Evolutionary conservation across 1,284 basidiomycete genomes (phyloP).

Genomic region (Meira nashicola): DNA sequence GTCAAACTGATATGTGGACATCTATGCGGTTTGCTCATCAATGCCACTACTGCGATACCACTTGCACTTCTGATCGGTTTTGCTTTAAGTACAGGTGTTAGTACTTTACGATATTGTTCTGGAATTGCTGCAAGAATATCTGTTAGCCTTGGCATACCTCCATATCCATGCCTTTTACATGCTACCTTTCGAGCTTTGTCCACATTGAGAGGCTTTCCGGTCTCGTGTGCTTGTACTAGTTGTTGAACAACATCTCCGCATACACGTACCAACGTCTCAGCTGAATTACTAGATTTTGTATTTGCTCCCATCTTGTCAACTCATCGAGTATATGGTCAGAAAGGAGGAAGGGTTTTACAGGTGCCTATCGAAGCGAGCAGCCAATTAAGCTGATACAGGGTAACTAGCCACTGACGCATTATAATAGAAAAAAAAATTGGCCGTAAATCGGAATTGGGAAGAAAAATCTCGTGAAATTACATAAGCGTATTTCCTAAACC

Average conservation of each 20-base stretch:
- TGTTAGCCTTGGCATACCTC: slow-evolving; percentile 83
- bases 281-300: slow-evolving; percentile 58
- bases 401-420: too few species aligned
- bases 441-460: background rate
- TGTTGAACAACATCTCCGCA: slow-evolving; percentile 92
- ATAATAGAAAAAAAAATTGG: background rate
- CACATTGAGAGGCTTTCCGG: slow-evolving; percentile 63
- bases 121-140: slow-evolving; percentile 98
- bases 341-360: too few species aligned
- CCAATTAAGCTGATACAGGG: too few species aligned
- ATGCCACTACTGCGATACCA: slow-evolving; percentile 96
- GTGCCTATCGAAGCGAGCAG: too few species aligned
- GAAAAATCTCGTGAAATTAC: background rate
- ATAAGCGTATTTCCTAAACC: background rate
- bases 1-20: slow-evolving; percentile 99
- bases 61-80: slow-evolving; percentile 96
- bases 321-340: too few species aligned
- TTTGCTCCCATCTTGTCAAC: slow-evolving; percentile 1
- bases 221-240: slow-evolving; percentile 82
- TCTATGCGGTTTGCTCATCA: slow-evolving; percentile 99
- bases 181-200: slow-evolving; percentile 81
- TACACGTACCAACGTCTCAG: slow-evolving; percentile 81
- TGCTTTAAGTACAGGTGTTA: slow-evolving; percentile 85
- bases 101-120: slow-evolving; percentile 86
- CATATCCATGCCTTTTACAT: slow-evolving; percentile 81